Evolutionary conservation across 331 rosid genomes (phyloP), one percentile per base, ranked within the genome.

Genomic region (Prunus yedoensis): DNA sequence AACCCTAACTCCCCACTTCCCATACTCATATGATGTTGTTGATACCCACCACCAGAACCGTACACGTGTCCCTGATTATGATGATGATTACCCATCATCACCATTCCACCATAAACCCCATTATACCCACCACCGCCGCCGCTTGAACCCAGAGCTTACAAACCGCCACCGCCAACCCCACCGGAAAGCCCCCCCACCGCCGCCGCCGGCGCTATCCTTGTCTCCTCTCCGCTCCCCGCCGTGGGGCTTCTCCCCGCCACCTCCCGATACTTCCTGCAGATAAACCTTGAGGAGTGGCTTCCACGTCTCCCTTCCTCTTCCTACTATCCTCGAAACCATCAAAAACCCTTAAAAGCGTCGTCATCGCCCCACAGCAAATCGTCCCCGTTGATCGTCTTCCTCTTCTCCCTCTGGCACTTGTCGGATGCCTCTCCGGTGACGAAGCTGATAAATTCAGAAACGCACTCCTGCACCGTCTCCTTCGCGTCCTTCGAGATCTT

Each of bases 311-410:
- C n/a, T n/a, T n/a, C n/a, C n/a, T n/a, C n/a, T n/a, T n/a, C n/a
- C n/a, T 86, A 90, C 25, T n/a, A n/a, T 90, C 95, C 74, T 88
- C 92, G 64, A 89, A n/a, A n/a, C n/a, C n/a, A n/a, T n/a, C n/a
- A n/a, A n/a, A n/a, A n/a, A 85, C 2, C 92, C 92, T 8, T n/a
- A n/a, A n/a, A n/a, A 89, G n/a, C 16, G 94, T 89, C 8, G 88
- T 87, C 89, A 89, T 89, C 63, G 92, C n/a, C 92, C 92, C 94
- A 89, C 10, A 89, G 66, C 38, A 87, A 79, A 58, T 89, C 91
- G 64, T 89, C 90, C 65, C 91, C 91, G 87, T 87, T 89, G 81
- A 89, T 83, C 2, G 94, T 89, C 88, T 89, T 89, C 80, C 91
- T 79, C 76, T 89, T 89, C 84, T 87, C 90, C 8, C 89, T 81